Evolutionary conservation across 2,329 filamentous ascomycete genomes (phyloP), one percentile per base, ranked within the genome.

Genomic region (Paramyrothecium sp.): DNA sequence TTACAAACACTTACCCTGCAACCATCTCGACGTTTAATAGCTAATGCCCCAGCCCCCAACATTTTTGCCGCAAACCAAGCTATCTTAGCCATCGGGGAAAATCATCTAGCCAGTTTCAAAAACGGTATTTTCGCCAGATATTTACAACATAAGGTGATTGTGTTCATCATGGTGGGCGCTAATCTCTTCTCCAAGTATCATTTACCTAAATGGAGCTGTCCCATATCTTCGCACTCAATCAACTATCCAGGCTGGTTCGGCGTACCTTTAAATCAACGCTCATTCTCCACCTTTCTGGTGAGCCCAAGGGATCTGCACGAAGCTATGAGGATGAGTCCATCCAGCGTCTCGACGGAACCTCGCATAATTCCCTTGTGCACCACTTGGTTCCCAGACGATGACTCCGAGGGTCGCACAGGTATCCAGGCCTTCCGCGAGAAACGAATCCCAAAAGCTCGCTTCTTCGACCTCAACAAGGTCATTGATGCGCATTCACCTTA

Each of bases 301-400:
- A 89, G 91, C 2, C 94, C 95, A 1, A 84, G 86, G 60, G 89
- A 97, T 74, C 87, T 98, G 56, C 77, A 89, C 69, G 85, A 89
- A 63, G 93, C 92, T 54, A 82, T 99, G 54, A 88, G 89, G 74
- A 89, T 89, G 76, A 96, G 94, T 3, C 84, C 89, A 13, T 90
- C 89, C 54, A 86, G 89, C 60, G 89, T 94, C 66, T 92, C 90
- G 59, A 89, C 91, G 48, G 87, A 91, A 13, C 90, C 94, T 1
- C 88, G 90, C 63, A 89, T 96, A 48, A 87, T 99, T 55, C 91
- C 95, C 3, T 82, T 99, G 47, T 97, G 93, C 75, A 94, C 93
- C 51, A 85, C 92, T 22, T 99, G 95, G 95, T 99, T 97, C 71
- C 85, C 99, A 61, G 95, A 95, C 61, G 98, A 97, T 73, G 94